A percentile compares a stretch with the other conserved stretches of the same genome.
These are phyloP conservation scores for Gossypium schwendimanii DNA, from an alignment of 441 rosid species.

Conservation along the genomic window DNA sequence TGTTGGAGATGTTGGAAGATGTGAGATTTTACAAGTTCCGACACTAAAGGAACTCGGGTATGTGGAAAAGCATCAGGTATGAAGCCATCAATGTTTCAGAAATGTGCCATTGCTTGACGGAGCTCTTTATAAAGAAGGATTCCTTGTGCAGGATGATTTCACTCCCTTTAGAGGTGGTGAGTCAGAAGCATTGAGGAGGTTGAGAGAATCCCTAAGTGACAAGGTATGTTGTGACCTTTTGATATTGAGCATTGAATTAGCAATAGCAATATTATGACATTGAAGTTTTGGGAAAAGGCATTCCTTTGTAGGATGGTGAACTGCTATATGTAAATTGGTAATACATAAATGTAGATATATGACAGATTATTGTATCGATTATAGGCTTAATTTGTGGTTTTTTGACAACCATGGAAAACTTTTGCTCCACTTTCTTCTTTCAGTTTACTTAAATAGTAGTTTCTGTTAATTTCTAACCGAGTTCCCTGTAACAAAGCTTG, in stretches of 20 bases:
- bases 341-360: neutral
- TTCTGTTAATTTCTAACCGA: neutral
- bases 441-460: neutral
- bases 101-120: neutral
- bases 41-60: slow-evolving; percentile 69
- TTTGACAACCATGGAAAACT: neutral
- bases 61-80: slow-evolving; percentile 43
- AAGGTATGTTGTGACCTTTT: slow-evolving; percentile 35
- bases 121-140: neutral
- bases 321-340: neutral
- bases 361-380: neutral
- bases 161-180: slow-evolving; percentile 89
- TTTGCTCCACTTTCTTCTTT: neutral
- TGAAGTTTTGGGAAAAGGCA: neutral
- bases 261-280: neutral
- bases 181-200: slow-evolving; percentile 60
- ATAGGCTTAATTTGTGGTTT: neutral
- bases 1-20: slow-evolving; percentile 51
- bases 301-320: neutral
- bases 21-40: slow-evolving; percentile 56
- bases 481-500: neutral
- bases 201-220: slow-evolving; percentile 51
- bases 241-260: neutral
- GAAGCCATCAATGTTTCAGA: neutral
- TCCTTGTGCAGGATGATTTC: slow-evolving; percentile 43